Conservation (phyloP, 805 yeast genomes). For the Cyberlindnera mrakii region DNA sequence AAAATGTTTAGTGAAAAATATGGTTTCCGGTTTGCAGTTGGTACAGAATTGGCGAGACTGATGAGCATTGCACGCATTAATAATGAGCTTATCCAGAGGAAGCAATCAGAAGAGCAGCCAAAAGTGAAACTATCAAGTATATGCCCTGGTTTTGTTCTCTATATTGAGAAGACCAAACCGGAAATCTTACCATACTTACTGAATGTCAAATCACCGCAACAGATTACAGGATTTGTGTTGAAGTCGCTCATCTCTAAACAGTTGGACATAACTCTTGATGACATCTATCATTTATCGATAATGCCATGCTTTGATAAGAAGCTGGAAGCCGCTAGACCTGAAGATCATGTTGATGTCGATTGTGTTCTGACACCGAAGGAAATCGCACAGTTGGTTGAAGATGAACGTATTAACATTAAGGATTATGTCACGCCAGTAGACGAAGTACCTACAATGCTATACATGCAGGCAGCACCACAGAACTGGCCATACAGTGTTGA, state of each 20-base stretch:
- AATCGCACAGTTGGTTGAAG: conserved; percentile 63
- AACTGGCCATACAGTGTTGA: conserved; percentile 54
- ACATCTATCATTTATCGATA: conserved; percentile 73
- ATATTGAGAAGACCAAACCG: conserved; percentile 94
- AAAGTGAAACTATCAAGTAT: conserved; percentile 46
- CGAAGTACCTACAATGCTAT: conserved; percentile 21
- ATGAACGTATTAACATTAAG: conserved; percentile 36
- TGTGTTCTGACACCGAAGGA: conserved; percentile 93
- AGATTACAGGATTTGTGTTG: conserved; percentile 76
- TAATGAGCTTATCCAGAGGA: conserved; percentile 28
- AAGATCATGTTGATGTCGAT: conserved; percentile 57
- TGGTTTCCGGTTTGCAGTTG: conserved; percentile 72
- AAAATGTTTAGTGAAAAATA: conserved; percentile 52
- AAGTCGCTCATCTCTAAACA: conserved; percentile 44
- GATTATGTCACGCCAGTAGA: conserved; percentile 17
- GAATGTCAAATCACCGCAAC: conserved; percentile 84
- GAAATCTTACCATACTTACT: conserved; percentile 67
- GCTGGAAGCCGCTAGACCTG: conserved; percentile 87
- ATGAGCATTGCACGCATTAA: conserved; percentile 50
- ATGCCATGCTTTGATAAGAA: conserved; percentile 99
- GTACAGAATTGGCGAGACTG: conserved; percentile 77
- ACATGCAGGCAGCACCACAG: conserved; percentile 40
- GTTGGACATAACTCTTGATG: conserved; percentile 22
- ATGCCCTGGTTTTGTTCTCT: conserved; percentile 96
- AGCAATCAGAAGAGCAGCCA: neutral